Evolutionary conservation across 192 early-diverging fungal species (phyloP), one percentile per base, ranked within the genome.

Genomic region (Podila horticola): DNA sequence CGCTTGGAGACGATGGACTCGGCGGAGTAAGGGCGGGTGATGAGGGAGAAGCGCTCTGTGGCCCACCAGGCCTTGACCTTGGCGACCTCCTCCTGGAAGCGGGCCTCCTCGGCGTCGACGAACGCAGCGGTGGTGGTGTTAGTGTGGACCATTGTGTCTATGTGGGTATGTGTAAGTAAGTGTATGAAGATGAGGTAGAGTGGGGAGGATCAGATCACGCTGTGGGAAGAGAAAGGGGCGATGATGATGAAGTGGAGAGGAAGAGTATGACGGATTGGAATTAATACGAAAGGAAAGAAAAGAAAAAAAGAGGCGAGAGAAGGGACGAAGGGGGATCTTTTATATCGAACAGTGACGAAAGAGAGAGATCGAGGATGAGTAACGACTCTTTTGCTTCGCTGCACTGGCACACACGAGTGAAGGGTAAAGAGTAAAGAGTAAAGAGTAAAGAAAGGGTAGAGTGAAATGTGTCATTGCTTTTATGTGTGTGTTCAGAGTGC

Each of bases 41-140:
- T 90, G 64, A 91, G 87, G 49, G 85, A 74, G 92, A 98, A 99
- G 49, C 97, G 93, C 15, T 90, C 86, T 59, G 89, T 89, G 64
- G 87, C 81, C 96, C 96, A 99, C 95, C 95, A 97, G 69, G 87
- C 74, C 84, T 96, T 93, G 84, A 99, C 91, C 68, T 91, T 88
- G 36, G 85, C 87, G 61, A 95, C 94, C 75, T 99, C 93, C 60
- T 88, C 70, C 64, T 93, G 88, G 90, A 97, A 97, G 51, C 67
- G 74, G 62, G 85, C 85, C 84, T 94, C 85, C 84, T 94, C 93
- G 69, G 92, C 89, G 41, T 86, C 83, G 58, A 88, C 57, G 59
- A 75, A 79, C 12, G 84, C 68, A 30, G 77, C 70, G 30, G 76
- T 74, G 69, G 84, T 58, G 38, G 84, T 85, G 66, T 66, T 79